Evolutionary conservation across 2,329 filamentous ascomycete genomes (phyloP), one percentile per base, ranked within the genome.

Genomic region (Aquanectria penicillioides): DNA sequence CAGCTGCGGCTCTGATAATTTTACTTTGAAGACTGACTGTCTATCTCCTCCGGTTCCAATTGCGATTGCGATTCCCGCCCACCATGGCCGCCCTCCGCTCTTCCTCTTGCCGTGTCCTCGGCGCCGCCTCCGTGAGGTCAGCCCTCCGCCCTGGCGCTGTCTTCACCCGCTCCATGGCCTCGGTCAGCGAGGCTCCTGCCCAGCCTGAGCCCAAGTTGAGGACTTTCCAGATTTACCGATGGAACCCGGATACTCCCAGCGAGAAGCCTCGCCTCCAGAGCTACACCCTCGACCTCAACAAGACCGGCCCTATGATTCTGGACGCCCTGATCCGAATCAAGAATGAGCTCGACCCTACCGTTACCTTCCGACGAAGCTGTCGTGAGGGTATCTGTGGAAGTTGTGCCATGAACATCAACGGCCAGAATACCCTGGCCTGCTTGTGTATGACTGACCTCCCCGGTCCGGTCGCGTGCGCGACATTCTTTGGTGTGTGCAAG

Each of bases 371-470:
- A 76, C 83, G 95, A 78, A 96, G 92, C 79, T 99, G 95, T 83
- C 86, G 95, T 81, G 95, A 99, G 86, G 95, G 95, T 70, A 99
- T 99, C 74, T 99, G 95, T 76, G 95, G 95, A 69, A 97, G 92
- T 79, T 99, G 95, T 77, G 95, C 95, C 68, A 99, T 99, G 95
- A 99, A 99, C 85, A 98, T 99, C 77, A 96, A 98, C 78, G 95
- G 95, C 77, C 91, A 96, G 73, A 99, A 99, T 84, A 99, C 95
- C 57, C 82, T 99, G 72, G 95, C 95, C 69, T 99, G 95, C 81
- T 83, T 99, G 75, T 99, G 95, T 97, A 92, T 50, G 68, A 48
- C 38, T 52, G 6, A 22, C 29, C 53, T 43, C 40, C 31, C 54
- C 31, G 41, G n/a, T 22, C 38, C 38, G 40, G 38, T 62, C 38